These are phyloP conservation scores for Malus fusca DNA, from an alignment of 306 rosid genomes.

Conservation along the genomic window DNA sequence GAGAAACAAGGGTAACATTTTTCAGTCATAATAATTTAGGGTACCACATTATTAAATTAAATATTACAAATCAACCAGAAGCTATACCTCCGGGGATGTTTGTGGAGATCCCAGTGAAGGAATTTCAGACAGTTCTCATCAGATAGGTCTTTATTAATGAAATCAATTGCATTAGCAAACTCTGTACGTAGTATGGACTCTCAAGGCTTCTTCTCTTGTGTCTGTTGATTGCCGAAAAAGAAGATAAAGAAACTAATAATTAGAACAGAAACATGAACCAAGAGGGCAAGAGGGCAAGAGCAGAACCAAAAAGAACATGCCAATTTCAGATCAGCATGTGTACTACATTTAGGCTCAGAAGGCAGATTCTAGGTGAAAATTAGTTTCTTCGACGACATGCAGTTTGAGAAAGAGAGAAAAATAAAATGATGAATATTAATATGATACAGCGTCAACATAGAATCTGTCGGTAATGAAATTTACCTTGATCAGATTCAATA, in stretches of 20 bases:
- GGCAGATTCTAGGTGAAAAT: neutral
- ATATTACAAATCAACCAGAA: neutral
- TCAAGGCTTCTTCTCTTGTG: constrained; percentile 75
- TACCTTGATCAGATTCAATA: constrained; percentile 95
- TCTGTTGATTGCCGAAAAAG: constrained; percentile 32
- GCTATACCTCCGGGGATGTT: constrained; percentile 49
- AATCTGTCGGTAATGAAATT: neutral
- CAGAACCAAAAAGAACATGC: neutral
- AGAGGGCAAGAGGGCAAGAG: neutral
- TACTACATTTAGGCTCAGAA: neutral
- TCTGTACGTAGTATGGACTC: constrained; percentile 83
- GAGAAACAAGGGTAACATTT: neutral
- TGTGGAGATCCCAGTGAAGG: constrained; percentile 87
- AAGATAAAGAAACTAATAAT: neutral
- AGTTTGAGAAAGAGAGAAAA: neutral
- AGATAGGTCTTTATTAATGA: constrained; percentile 50
- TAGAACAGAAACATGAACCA: neutral
- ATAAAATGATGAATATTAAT: neutral
- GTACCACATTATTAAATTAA: constrained; percentile 16
- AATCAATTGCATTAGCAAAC: constrained; percentile 78
- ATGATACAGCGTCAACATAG: neutral
- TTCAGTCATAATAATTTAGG: neutral
- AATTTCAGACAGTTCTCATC: constrained; percentile 62
- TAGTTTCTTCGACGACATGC: neutral
- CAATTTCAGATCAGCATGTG: neutral